phyloP scores from a whole-genome alignment of 371 early-diverging fungal species.

The Circinella minor region DNA sequence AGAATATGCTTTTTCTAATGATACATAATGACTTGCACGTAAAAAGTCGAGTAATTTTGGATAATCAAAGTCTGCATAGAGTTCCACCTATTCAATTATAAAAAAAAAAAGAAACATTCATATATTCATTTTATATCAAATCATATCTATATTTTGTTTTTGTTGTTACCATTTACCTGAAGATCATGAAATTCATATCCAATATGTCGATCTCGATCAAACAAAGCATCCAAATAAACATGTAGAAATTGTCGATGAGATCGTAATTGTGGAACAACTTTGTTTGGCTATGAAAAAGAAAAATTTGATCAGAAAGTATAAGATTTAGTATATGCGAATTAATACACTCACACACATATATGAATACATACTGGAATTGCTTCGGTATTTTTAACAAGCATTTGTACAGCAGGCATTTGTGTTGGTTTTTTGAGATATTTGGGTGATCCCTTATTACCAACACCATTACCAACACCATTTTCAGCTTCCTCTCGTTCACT shows the following conservation, averaged over 20 bases:
- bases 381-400: slow-evolving; percentile 85
- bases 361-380: slow-evolving; percentile 70
- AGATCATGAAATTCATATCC: slow-evolving; percentile 81
- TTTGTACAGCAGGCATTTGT: slow-evolving; percentile 69
- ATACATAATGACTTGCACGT: slow-evolving; percentile 75
- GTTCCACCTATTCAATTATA: slow-evolving; percentile 60
- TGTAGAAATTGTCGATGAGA: slow-evolving; percentile 67
- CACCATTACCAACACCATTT: background rate
- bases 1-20: slow-evolving; percentile 82
- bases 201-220: slow-evolving; percentile 73
- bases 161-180: slow-evolving; percentile 53
- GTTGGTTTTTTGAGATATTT: slow-evolving; percentile 21
- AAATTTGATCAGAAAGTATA: no score
- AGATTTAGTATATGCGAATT: no score
- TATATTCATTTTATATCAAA: no score
- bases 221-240: slow-evolving; percentile 89
- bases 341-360: no score
- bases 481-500: slow-evolving; percentile 25
- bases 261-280: slow-evolving; percentile 71
- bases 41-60: slow-evolving; percentile 82
- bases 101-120: background rate
- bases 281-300: slow-evolving; percentile 47
- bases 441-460: background rate
- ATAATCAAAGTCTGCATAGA: slow-evolving; percentile 92
- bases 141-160: no score